Evolutionary conservation across 2,329 filamentous ascomycete species (phyloP).

Genomic region (Fusarium nanum): DNA sequence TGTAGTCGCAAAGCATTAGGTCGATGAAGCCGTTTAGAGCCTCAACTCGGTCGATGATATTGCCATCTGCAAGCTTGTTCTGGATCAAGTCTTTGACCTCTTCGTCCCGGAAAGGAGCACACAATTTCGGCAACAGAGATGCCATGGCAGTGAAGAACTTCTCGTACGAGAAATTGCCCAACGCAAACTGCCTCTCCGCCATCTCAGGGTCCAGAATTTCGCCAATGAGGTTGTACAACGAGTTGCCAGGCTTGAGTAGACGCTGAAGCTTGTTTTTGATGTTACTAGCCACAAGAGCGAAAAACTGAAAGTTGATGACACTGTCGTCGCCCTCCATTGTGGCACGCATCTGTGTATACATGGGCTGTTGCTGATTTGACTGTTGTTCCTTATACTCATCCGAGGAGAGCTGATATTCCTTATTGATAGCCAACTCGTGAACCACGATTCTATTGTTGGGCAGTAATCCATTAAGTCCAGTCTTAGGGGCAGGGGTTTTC

Average conservation of each 20-base stretch:
- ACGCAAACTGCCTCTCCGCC: slow-evolving; percentile 74
- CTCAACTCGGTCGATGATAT: slow-evolving; percentile 80
- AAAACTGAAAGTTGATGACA: slow-evolving; percentile 74
- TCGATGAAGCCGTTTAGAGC: slow-evolving; percentile 81
- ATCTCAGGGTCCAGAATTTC: slow-evolving; percentile 80
- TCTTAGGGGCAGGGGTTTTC: slow-evolving; percentile 53
- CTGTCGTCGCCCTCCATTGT: slow-evolving; percentile 74
- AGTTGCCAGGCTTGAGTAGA: slow-evolving; percentile 75
- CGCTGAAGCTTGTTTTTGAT: slow-evolving; percentile 78
- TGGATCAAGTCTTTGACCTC: slow-evolving; percentile 77
- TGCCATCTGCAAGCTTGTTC: slow-evolving; percentile 68
- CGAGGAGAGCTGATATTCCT: slow-evolving; percentile 77
- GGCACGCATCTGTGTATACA: slow-evolving; percentile 69
- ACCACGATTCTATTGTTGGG: slow-evolving; percentile 80
- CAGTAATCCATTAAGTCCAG: slow-evolving; percentile 65
- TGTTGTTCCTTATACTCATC: slow-evolving; percentile 70
- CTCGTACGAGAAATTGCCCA: slow-evolving; percentile 82
- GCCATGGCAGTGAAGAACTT: slow-evolving; percentile 84
- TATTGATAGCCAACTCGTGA: slow-evolving; percentile 84
- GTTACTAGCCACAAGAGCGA: slow-evolving; percentile 76
- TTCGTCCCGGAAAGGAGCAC: slow-evolving; percentile 82
- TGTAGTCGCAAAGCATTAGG: slow-evolving; percentile 81
- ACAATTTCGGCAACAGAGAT: slow-evolving; percentile 79
- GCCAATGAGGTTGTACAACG: slow-evolving; percentile 79
- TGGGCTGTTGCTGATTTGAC: slow-evolving; percentile 59